These are phyloP conservation scores for Posidonia oceanica DNA, from an alignment of 116 monocot genomes.

Conservation along the genomic window DNA sequence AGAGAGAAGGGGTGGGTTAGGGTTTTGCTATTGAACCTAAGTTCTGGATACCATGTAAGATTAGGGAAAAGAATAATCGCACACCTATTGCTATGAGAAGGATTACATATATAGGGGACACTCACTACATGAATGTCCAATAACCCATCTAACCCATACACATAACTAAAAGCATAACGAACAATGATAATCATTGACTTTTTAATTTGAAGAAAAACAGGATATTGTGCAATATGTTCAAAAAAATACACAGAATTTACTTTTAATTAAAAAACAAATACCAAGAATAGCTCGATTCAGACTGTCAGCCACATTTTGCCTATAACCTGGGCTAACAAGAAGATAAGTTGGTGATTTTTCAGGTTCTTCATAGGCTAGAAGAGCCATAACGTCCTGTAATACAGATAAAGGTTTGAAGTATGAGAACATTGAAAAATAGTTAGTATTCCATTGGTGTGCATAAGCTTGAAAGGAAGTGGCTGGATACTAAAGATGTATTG, in stretches of 20 bases:
- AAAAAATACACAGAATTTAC: not conserved
- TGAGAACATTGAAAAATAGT: not conserved
- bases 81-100: too few relatives aligned
- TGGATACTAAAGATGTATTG: not conserved
- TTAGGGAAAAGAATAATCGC: too few relatives aligned
- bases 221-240: too few relatives aligned
- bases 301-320: constrained; percentile 64
- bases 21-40: too few relatives aligned
- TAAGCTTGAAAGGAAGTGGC: not conserved
- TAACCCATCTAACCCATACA: too few relatives aligned
- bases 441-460: not conserved
- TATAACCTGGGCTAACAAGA: constrained; percentile 61
- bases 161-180: too few relatives aligned
- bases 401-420: not conserved
- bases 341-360: constrained; percentile 94
- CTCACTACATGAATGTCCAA: too few relatives aligned
- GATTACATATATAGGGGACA: too few relatives aligned
- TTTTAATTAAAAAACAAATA: constrained; percentile 13
- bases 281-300: constrained; percentile 84
- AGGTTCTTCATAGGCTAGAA: constrained; percentile 82
- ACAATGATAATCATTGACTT: not conserved
- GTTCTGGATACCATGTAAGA: too few relatives aligned
- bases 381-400: constrained; percentile 70
- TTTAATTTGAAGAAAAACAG: not conserved
- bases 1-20: too few relatives aligned